Percentiles rank a stretch among this genome's conserved stretches.
phyloP scores from a whole-genome alignment of 371 early-diverging fungal species.

The Nematocida sp. region DNA sequence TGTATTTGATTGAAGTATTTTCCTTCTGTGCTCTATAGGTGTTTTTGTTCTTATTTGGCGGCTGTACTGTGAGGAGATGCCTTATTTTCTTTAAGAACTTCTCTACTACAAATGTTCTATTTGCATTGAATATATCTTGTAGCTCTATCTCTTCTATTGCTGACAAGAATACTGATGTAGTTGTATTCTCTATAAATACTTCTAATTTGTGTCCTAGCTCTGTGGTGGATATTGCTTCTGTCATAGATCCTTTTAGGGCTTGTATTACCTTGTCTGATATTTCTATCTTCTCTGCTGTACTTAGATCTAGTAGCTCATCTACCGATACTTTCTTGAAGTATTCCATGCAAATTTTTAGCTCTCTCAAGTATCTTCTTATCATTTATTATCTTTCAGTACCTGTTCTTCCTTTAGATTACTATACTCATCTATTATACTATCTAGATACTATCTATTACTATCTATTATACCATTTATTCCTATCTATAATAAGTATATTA shows the following conservation, averaged over 20 bases:
- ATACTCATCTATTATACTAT: no score
- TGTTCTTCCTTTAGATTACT: no score
- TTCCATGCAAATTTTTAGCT: slow-evolving; percentile 38
- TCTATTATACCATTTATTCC: no score
- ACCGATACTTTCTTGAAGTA: slow-evolving; percentile 26
- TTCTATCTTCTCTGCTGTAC: slow-evolving; percentile 4
- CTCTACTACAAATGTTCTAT: slow-evolving; percentile 33
- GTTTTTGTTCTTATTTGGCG: neutral
- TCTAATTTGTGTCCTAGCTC: slow-evolving; percentile 24
- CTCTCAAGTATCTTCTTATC: no score
- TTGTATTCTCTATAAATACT: neutral
- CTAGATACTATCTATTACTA: no score
- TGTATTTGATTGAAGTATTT: neutral
- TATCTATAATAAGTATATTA: no score
- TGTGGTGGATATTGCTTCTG: neutral
- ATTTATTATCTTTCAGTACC: no score
- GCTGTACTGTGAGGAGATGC: no score
- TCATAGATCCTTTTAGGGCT: neutral
- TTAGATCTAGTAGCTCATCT: slow-evolving; percentile 8
- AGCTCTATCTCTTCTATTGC: neutral
- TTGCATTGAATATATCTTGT: slow-evolving; percentile 17
- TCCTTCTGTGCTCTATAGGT: neutral
- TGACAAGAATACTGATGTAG: neutral
- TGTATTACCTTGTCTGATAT: neutral
- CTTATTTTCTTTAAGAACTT: slow-evolving; percentile 15